phyloP scores from a whole-genome alignment of 2,329 filamentous ascomycete genomes.

The Nannizzia gypsea region DNA sequence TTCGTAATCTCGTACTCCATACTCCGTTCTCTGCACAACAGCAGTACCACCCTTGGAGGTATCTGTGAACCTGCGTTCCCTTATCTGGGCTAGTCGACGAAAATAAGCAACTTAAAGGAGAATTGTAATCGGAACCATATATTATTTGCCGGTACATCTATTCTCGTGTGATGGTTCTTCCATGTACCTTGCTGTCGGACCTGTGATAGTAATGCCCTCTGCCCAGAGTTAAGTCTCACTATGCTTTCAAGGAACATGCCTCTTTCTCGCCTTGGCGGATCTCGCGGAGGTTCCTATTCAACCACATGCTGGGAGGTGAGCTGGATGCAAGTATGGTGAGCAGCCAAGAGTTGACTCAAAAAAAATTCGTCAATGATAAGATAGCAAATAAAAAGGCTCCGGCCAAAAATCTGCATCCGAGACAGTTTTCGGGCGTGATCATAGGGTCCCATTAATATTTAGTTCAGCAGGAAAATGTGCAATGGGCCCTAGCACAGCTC shows the following conservation, averaged over 20 bases:
- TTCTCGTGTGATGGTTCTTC: background rate
- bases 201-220: background rate
- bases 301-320: background rate
- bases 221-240: background rate
- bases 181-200: slow-evolving; percentile 1
- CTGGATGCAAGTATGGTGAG: background rate
- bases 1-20: background rate
- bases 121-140: background rate
- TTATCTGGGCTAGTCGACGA: background rate
- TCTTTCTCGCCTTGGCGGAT: background rate
- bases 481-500: background rate
- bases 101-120: background rate
- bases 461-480: background rate
- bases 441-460: background rate
- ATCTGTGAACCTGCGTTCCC: background rate
- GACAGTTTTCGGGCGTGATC: background rate
- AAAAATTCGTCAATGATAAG: background rate
- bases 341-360: background rate
- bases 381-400: too few species aligned
- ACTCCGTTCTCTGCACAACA: background rate
- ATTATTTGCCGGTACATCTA: background rate
- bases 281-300: background rate
- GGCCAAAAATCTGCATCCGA: background rate
- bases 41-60: background rate
- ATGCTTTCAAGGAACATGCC: background rate